Evolutionary conservation across 2,329 filamentous ascomycete species (phyloP), one percentile per base, ranked within the genome.

Genomic region (Endothia cerciana): DNA sequence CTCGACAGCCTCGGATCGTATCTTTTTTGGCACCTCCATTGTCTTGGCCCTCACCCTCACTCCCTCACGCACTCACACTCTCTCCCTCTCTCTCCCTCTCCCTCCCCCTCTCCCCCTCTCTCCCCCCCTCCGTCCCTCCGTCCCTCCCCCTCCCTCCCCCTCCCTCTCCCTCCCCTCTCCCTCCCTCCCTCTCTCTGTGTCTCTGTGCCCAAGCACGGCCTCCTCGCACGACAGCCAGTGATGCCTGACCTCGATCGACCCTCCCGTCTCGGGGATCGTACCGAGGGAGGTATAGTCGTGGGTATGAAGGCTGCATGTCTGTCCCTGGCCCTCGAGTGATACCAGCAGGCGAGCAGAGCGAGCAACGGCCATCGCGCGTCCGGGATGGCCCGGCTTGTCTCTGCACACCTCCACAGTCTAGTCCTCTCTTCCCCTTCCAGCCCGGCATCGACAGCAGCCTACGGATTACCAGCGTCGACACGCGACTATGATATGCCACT

Each of bases 1-100:
- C 47, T 62, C 60, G 47, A 62, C 60, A 62, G 60, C 60, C 60
- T 62, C 30, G 33, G 38, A 40, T 62, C 45, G 30, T 17, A n/a
- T 53, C 28, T 22, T 15, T 30, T 62, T 13, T 41, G 22, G 45
- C 45, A 38, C 22, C 19, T 49, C 49, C 15, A 25, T 17, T 30
- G 11, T 53, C 40, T 49, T 61, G 30, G 59, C 43, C 22, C 43
- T 33, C 15, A 7, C 47, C 7, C 41, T 28, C 17, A 6, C 25
- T 51, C 11, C 25, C 43, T 19, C 41, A 11, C n/a, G 4, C 19
- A 22, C 1, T 25, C 22, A 3, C 25, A 28, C 22, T 51, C 3
- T 5, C 13, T n/a, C 4, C n/a, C 25, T 7, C 13, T 28, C 13
- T 13, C 47, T 11, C 45, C 8, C 8, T 36, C 33, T 4, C 33